Base-by-base conservation (phyloP, 2,329 filamentous ascomycete genomes). In the Fusarium xyrophilum region DNA sequence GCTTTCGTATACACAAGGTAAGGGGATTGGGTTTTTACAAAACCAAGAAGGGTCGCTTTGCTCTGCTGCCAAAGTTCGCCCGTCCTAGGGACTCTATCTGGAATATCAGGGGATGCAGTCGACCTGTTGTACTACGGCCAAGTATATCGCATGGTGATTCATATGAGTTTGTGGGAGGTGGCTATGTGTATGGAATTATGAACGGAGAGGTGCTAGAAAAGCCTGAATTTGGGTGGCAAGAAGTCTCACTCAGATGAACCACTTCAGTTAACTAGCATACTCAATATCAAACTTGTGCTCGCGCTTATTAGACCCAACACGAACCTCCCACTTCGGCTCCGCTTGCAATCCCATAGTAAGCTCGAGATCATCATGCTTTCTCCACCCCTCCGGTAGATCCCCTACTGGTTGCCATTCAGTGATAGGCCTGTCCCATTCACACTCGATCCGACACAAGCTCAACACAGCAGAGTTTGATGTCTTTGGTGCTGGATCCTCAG, bases 1-100 rank as follows among this genome's bases (percentile, higher is more conserved):
- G 25, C 17, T 1, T 14, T 5, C 19, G 39, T 3, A 2, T 60
- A 5, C 11, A n/a, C 5, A 7, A 6, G 2, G 35, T 6, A 2
- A 27, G 15, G 5, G 60, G 60, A 3, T 12, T 65, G 4, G 21
- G 55, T 3, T 28, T 52, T 1, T 43, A 17, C 5, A 65, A 27
- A 8, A 39, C 61, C 2, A 7, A 4, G 1, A 56, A 8, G 15
- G 46, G 39, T 1, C 28, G 61, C 2, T 30, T 61, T 35, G 27
- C 27, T 3, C 2, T 39, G 0, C 1, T 66, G 2, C 44, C 28
- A 6, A 53, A 43, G 13, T 23, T 27, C 0, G 33, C 12, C 0
- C 6, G 23, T 2, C 6, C 2, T 4, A 40, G 50, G 1, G 63
- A 66, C 7, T 30, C 15, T 1, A 1, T 66, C 1, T 65, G 56